phyloP scores from a whole-genome alignment of 441 rosid species.

The Raphanus hybrid region DNA sequence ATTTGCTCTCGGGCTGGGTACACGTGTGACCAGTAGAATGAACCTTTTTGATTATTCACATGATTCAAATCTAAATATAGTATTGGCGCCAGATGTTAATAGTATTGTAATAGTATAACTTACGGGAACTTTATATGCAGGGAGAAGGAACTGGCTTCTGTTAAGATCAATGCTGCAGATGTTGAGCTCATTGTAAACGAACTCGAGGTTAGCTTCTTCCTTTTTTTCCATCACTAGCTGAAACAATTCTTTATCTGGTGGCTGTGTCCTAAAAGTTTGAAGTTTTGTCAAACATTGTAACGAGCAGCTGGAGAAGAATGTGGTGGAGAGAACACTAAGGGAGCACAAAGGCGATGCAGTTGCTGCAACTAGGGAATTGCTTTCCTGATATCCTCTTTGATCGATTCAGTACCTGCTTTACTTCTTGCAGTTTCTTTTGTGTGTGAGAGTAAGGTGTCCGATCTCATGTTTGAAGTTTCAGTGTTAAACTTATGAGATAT shows the following conservation, averaged over 20 bases:
- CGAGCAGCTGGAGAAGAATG: constrained; percentile 79
- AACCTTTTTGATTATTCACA: no score
- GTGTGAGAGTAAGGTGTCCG: neutral
- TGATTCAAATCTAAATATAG: no score
- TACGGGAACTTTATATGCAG: constrained; percentile 40
- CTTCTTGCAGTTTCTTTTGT: neutral
- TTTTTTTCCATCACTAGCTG: neutral
- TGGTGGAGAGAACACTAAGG: constrained; percentile 90
- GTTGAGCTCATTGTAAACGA: constrained; percentile 87
- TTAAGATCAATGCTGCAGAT: constrained; percentile 92
- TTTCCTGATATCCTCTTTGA: constrained; percentile 51
- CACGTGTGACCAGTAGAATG: neutral
- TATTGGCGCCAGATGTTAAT: neutral
- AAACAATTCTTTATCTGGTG: neutral
- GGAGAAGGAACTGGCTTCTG: constrained; percentile 96
- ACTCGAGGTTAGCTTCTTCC: constrained; percentile 68
- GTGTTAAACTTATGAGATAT: neutral
- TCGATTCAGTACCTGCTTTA: neutral
- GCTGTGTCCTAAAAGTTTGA: constrained; percentile 23
- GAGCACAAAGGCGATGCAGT: constrained; percentile 98
- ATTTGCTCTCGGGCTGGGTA: neutral
- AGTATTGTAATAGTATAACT: no score
- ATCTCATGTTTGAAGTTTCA: neutral
- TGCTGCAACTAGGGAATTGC: constrained; percentile 84
- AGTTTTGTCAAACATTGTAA: constrained; percentile 3